Base-by-base conservation (phyloP, 2,329 filamentous ascomycete genomes). In the Phaeosphaeria sp. region DNA sequence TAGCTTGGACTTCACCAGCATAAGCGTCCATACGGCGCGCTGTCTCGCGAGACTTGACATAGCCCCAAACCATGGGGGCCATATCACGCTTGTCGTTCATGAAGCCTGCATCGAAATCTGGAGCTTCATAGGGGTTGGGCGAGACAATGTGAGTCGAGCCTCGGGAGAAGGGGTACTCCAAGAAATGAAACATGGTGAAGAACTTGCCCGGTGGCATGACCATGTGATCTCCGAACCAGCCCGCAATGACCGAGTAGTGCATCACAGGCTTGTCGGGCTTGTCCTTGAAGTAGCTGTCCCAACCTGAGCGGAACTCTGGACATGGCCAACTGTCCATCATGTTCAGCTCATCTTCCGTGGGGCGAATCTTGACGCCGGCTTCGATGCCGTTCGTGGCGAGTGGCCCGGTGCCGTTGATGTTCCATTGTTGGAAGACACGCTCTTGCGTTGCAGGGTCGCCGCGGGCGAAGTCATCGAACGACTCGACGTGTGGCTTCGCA, bases 41-140 rank as follows among this genome's bases (percentile, higher is more conserved):
- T 3, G 90, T 93, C 82, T 92, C 90, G 56, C 90, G 88, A 1
- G 88, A 91, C 79, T 92, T 92, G 81, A 92, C 90, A 78, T 93
- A 93, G 3, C 88, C 88, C 90, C 90, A 93, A 6, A 93, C 89
- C 74, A 76, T 92, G 9, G 90, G 90, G 0, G 88, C 90, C 90
- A 93, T 93, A 70, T 93, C 91, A 22, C 90, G 84, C 78, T 91
- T 89, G 77, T 93, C 90, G 68, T 91, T 93, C 90, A 93, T 92
- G 81, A 93, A 93, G 21, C 90, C 90, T 1, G 89, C 85, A 72
- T 93, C 90, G 67, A 93, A 93, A 79, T 93, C 90, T 0, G 90
- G 90, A 15, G 82, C 80, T 46, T 89, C 90, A 71, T 93, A 93
- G 17, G 89, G 88, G 66, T 91, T 85, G 2, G 90, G 79, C n/a